Evolutionary conservation across 345 rosid genomes (phyloP), one percentile per base, ranked within the genome.

Genomic region (Citrus maxima): DNA sequence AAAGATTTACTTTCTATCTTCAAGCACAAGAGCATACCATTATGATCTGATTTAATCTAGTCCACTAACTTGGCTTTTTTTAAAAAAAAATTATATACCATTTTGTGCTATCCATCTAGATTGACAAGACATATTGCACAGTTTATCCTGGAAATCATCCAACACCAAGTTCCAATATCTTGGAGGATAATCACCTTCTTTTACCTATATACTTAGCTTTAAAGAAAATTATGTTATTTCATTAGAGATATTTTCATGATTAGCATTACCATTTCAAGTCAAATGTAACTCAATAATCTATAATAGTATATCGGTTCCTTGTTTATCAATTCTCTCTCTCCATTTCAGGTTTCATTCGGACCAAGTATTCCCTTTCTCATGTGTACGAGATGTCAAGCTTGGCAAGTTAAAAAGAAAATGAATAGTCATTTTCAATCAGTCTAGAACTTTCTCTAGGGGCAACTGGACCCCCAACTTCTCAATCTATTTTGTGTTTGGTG

Each of bases 371-470:
- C n/a, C 21, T 51, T 51, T 75, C 9, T 34, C 18, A 24, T 34
- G 10, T 6, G 56, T 30, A 35, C 42, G 74, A 80, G 79, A 38
- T 69, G 76, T 79, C 72, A 69, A 67, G 76, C 73, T 62, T 24
- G 27, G 72, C 25, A 78, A 54, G 27, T n/a, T 19, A 55, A 80
- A 70, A 66, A 77, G 80, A 76, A 37, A 79, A 80, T 80, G 85
- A 77, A 19, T 28, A 25, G 87, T 88, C 88, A 30, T 51, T 82
- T 59, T 83, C 80, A 58, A 51, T 1, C 66, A 35, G 81, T 87
- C 91, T 82, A 89, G 90, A 88, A 79, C 83, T 82, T 87, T 89
- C 93, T 79, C 79, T 25, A 55, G 38, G 51, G 49, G 73, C 51
- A 2, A 12, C 68, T 81, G 88, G 90, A 85, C 90, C 91, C 85